Conservation (phyloP, 768 basidiomycete species). For the Mycena belliarum region DNA sequence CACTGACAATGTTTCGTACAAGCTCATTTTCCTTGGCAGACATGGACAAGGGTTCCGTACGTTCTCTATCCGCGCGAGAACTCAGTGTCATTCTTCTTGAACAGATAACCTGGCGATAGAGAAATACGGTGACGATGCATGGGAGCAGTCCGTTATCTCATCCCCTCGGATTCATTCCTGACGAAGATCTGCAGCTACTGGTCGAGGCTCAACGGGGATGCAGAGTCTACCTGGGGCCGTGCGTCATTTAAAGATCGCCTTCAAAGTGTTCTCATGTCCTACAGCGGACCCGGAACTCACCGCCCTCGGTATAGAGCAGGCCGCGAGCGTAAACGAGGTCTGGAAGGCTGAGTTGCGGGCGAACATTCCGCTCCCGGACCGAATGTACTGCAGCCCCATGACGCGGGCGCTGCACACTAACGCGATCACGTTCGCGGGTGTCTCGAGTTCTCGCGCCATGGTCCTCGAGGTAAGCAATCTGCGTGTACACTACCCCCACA, state of each 20-base stretch:
- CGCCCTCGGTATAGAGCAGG: slow-evolving; percentile 55
- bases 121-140: slow-evolving; percentile 27
- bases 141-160: slow-evolving; percentile 52
- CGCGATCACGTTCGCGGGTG: slow-evolving; percentile 49
- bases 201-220: slow-evolving; percentile 66
- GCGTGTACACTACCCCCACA: too few relatives aligned
- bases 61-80: slow-evolving; percentile 24
- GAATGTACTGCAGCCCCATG: slow-evolving; percentile 63
- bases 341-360: slow-evolving; percentile 51
- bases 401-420: slow-evolving; percentile 62
- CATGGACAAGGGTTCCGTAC: slow-evolving; percentile 77
- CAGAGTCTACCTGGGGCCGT: slow-evolving; percentile 74
- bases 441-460: slow-evolving; percentile 34
- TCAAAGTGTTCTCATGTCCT: neutral
- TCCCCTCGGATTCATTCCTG: neutral
- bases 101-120: slow-evolving; percentile 53
- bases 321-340: slow-evolving; percentile 39
- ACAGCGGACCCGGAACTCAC: slow-evolving; percentile 71
- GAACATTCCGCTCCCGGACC: slow-evolving; percentile 53
- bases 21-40: slow-evolving; percentile 64
- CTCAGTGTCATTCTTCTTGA: neutral
- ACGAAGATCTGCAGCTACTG: slow-evolving; percentile 47
- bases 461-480: slow-evolving; percentile 54
- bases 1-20: slow-evolving; percentile 48
- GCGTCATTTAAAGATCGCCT: slow-evolving; percentile 29